Evolutionary conservation across 192 early-diverging fungal species (phyloP).

Genomic region (Jimgerdemannia lactiflua): DNA sequence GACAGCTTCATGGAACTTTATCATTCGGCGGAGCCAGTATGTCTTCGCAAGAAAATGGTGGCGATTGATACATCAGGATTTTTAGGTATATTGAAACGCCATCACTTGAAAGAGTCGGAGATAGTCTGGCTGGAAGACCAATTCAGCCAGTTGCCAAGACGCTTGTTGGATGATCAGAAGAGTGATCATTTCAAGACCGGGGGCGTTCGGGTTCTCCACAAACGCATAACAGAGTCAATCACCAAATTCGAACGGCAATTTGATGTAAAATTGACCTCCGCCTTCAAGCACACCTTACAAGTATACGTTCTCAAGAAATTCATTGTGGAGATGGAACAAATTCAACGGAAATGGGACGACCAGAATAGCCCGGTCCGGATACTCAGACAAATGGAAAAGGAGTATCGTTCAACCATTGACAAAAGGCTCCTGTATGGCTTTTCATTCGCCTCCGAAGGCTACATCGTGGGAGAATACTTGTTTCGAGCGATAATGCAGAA

Average conservation of each 20-base stretch:
- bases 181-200: background rate
- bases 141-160: background rate
- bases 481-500: constrained; percentile 6
- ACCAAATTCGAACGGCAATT: background rate
- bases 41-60: background rate
- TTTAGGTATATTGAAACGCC: too few species aligned
- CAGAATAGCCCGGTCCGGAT: constrained; percentile 7
- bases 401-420: constrained; percentile 6
- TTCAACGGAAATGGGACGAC: constrained; percentile 7
- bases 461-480: constrained; percentile 6
- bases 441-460: constrained; percentile 1
- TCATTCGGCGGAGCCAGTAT: background rate
- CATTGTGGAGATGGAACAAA: constrained; percentile 1
- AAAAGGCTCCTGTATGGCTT: constrained; percentile 6
- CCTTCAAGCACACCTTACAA: constrained; percentile 2
- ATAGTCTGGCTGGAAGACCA: background rate
- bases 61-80: too few species aligned
- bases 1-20: background rate
- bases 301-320: constrained; percentile 6
- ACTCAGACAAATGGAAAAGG: constrained; percentile 12
- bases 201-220: background rate
- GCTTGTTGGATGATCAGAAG: background rate
- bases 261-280: background rate
- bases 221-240: background rate
- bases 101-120: background rate